Percentiles rank a stretch among this genome's conserved stretches.
Conservation (phyloP, 1,139 yeast species). For the Kodamaea alishanica region DNA sequence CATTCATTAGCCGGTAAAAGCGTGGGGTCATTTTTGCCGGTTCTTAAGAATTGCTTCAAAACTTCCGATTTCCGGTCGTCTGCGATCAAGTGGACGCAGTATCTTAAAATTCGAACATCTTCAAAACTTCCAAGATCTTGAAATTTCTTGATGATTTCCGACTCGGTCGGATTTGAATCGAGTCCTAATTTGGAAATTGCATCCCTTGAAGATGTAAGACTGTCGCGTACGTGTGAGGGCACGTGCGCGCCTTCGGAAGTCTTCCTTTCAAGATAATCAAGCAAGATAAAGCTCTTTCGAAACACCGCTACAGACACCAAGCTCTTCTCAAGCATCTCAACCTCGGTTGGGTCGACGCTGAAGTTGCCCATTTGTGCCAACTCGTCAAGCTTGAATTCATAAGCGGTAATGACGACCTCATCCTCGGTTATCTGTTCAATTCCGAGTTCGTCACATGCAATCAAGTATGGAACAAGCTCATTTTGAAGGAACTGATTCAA, state of each 20-base stretch:
- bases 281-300: constrained; percentile 39
- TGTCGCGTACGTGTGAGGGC: too few relatives aligned
- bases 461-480: constrained; percentile 51
- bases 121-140: constrained; percentile 33
- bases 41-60: constrained; percentile 47
- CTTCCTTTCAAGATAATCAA: constrained; percentile 45
- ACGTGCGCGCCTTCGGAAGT: too few relatives aligned
- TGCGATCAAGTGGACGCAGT: constrained; percentile 49
- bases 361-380: constrained; percentile 62
- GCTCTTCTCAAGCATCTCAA: constrained; percentile 28
- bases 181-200: constrained; percentile 32
- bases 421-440: constrained; percentile 69
- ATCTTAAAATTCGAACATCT: constrained; percentile 49
- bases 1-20: constrained; percentile 62
- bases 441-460: constrained; percentile 61
- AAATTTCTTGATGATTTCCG: constrained; percentile 52
- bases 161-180: constrained; percentile 47
- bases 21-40: constrained; percentile 60
- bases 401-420: constrained; percentile 70
- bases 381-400: constrained; percentile 58
- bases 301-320: constrained; percentile 41
- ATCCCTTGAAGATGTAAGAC: too few relatives aligned
- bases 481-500: constrained; percentile 46
- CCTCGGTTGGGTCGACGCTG: constrained; percentile 39
- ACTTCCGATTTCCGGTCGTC: constrained; percentile 48